Conservation (phyloP, 1,139 yeast species). For the Taphrina betulina region DNA sequence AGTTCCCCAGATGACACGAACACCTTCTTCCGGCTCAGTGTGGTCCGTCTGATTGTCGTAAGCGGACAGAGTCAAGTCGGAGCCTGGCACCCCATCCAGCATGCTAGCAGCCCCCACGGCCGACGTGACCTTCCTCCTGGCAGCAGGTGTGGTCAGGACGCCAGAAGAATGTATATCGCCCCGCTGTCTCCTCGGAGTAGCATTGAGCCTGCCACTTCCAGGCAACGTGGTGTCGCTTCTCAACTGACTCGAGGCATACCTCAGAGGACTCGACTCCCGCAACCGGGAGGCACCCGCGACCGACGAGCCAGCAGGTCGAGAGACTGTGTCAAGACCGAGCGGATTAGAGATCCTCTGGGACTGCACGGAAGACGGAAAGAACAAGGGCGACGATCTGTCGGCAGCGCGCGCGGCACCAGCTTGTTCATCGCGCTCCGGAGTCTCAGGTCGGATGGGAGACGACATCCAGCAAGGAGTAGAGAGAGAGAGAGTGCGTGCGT, state of each 20-base stretch:
- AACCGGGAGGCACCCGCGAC: constrained; percentile 5
- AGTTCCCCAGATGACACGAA: constrained; percentile 97
- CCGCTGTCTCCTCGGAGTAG: constrained; percentile 44
- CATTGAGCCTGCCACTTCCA: background rate
- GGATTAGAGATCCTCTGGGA: constrained; percentile 23
- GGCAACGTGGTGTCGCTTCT: constrained; percentile 23
- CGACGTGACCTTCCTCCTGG: constrained; percentile 36
- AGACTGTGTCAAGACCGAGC: constrained; percentile 18
- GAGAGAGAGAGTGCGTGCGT: no score
- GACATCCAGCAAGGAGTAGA: constrained; percentile 1
- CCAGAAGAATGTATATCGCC: constrained; percentile 63
- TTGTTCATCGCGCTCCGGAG: constrained; percentile 9
- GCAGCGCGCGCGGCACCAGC: background rate
- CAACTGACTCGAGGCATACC: constrained; percentile 27
- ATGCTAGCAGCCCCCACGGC: constrained; percentile 1
- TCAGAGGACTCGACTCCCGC: constrained; percentile 22
- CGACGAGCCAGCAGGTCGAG: constrained; percentile 4
- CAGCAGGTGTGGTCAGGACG: constrained; percentile 52
- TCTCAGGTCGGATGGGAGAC: constrained; percentile 5
- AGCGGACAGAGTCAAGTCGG: constrained; percentile 49
- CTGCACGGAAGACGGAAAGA: constrained; percentile 23
- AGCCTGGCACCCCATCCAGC: constrained; percentile 32
- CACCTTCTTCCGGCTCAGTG: constrained; percentile 46
- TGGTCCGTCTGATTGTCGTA: constrained; percentile 15
- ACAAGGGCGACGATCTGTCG: constrained; percentile 21